A percentile compares a stretch with the other conserved stretches of the same genome.
These are phyloP conservation scores for Helenozyma rhizophorensis DNA, from an alignment of 805 yeast genomes.

Conservation along the genomic window DNA sequence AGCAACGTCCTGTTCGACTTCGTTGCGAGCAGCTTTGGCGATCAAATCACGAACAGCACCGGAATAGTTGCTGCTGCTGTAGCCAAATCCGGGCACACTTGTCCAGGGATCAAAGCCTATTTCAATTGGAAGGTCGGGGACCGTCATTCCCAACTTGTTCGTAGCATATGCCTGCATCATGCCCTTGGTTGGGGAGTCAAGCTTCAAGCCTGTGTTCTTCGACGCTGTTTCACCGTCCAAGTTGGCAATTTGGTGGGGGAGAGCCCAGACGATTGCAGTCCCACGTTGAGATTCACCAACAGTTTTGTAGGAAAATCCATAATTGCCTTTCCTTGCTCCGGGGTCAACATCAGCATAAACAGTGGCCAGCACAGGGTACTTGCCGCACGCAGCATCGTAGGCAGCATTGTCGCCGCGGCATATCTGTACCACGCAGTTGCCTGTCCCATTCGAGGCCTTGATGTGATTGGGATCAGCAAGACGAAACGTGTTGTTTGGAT, in stretches of 20 bases:
- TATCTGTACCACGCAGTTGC: conserved; percentile 50
- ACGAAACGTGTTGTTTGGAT: conserved; percentile 26
- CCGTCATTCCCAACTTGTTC: conserved; percentile 37
- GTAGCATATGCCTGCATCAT: conserved; percentile 42
- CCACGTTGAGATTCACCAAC: conserved; percentile 25
- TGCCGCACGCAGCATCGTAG: conserved; percentile 63
- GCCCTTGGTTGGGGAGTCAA: conserved; percentile 52
- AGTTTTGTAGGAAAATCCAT: conserved; percentile 25
- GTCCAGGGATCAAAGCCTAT: conserved; percentile 57
- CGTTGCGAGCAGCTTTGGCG: conserved; percentile 41
- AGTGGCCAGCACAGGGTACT: conserved; percentile 47
- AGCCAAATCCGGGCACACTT: conserved; percentile 16
- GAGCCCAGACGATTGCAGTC: conserved; percentile 41
- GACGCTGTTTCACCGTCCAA: conserved; percentile 24
- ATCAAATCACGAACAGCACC: conserved; percentile 36
- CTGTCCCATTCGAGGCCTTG: conserved; percentile 11
- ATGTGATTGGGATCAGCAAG: conserved; percentile 34
- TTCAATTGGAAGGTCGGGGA: conserved; percentile 35
- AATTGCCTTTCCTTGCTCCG: conserved; percentile 20
- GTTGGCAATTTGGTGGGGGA: conserved; percentile 48
- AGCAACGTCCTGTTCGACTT: conserved; percentile 50
- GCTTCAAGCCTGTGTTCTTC: conserved; percentile 26
- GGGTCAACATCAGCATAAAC: conserved; percentile 34
- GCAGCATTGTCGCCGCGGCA: conserved; percentile 43
- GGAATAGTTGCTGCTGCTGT: conserved; percentile 15